Conservation (phyloP, 2,329 filamentous ascomycete genomes). For the Didymella glomerata region DNA sequence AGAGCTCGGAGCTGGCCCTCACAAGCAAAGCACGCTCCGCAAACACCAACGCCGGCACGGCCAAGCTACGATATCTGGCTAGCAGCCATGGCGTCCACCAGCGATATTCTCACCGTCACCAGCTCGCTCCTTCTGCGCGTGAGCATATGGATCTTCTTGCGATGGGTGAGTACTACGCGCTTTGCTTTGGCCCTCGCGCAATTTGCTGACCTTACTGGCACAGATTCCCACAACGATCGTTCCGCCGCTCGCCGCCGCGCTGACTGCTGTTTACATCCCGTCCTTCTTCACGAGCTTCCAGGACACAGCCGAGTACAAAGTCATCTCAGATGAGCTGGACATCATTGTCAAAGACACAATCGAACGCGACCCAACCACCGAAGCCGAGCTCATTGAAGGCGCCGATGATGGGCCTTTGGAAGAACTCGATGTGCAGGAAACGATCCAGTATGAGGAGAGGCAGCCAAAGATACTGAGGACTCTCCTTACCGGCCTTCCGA, state of each 20-base stretch:
- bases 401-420: constrained; percentile 46
- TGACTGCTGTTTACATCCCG: constrained; percentile 72
- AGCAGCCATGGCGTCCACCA: constrained; percentile 46
- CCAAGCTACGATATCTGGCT: constrained; percentile 20
- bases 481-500: constrained; percentile 79
- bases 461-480: constrained; percentile 67
- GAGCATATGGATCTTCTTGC: constrained; percentile 65
- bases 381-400: constrained; percentile 53
- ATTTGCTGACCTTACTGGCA: constrained; percentile 10
- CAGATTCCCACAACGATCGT: constrained; percentile 48
- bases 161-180: constrained; percentile 62
- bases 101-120: constrained; percentile 46
- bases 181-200: background rate
- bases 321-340: constrained; percentile 68
- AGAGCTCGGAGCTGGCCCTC: constrained; percentile 5
- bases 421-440: constrained; percentile 69
- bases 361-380: constrained; percentile 42
- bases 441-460: constrained; percentile 66
- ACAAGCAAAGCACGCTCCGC: constrained; percentile 6
- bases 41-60: constrained; percentile 21
- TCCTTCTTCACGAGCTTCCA: constrained; percentile 69
- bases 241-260: constrained; percentile 63
- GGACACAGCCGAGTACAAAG: constrained; percentile 64
- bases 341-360: constrained; percentile 54
- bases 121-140: constrained; percentile 62